Base-by-base conservation (phyloP, 352 stramenopile species). In the Phytophthora podocarpi region DNA sequence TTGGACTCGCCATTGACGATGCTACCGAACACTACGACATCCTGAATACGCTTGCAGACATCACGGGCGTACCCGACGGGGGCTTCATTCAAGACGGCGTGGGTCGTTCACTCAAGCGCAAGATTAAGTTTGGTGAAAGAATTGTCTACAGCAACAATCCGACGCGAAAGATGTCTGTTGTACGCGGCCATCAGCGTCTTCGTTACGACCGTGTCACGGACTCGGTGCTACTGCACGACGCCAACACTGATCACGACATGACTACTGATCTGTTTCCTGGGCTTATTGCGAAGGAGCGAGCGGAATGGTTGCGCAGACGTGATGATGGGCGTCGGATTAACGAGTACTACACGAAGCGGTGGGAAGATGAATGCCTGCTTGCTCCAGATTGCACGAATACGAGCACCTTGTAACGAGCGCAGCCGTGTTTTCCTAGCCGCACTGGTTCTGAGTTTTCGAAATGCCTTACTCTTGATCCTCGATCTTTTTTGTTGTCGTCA, bases 21-120 rank as follows among this genome's bases (percentile, higher is more conserved):
- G 61, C 55, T 4, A 62, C 67, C 8, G 71, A 67, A 6, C 76
- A 89, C 7, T 82, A 78, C 27, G 79, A 89, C 35, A 53, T 75
- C 13, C 70, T 89, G 36, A 89, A 86, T 45, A 87, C 77, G 4
- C 26, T 89, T 9, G 75, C 72, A 0, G 75, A 87, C 26, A 85
- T 89, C 31, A 68, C 82, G 0, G 77, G 80, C 1, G 60, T 85
- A 0, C 76, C 76, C 2, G 13, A 69, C 0, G 63, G 74, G 4
- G 76, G 76, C 1, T 84, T 89, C 15, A 28, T 80, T 1, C 79
- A 89, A 51, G 72, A 69, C 3, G 72, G 79, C 15, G 50, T 89
- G 16, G 79, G 79, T 0, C 79, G 76, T 1, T 89, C 79, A 7
- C 62, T 89, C 10, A 86, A 86, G 54, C 68, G 74, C 24, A 49